phyloP scores from a whole-genome alignment of 2,329 filamentous ascomycete species.

The Iodosphaeria phyllophila region DNA sequence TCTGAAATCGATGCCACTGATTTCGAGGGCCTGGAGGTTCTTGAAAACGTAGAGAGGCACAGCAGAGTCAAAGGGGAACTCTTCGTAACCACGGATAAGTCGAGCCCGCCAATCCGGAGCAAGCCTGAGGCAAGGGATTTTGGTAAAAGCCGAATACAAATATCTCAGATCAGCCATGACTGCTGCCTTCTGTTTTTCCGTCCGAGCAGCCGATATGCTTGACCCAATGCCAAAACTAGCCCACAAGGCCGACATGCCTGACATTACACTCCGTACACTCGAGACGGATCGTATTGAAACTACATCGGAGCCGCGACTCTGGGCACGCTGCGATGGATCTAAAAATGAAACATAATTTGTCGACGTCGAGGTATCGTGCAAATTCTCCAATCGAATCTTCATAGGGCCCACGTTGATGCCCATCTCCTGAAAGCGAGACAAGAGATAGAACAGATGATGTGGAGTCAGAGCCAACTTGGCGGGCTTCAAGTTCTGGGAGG shows the following conservation, averaged over 20 bases:
- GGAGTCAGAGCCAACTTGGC: conserved; percentile 84
- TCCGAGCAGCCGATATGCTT: conserved; percentile 62
- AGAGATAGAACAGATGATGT: conserved; percentile 90
- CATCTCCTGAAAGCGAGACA: conserved; percentile 88
- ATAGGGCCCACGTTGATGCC: conserved; percentile 83
- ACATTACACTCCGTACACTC: conserved; percentile 93
- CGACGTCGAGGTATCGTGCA: conserved; percentile 71
- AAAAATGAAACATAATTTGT: conserved; percentile 94
- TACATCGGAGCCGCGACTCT: conserved; percentile 62
- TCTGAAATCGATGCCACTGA: conserved; percentile 88
- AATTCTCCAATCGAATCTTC: conserved; percentile 88
- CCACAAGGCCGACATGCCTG: conserved; percentile 88
- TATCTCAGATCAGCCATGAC: conserved; percentile 82
- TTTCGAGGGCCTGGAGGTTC: conserved; percentile 83
- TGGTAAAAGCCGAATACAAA: conserved; percentile 94
- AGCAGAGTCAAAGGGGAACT: conserved; percentile 94
- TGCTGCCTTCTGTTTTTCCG: conserved; percentile 76
- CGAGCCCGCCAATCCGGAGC: conserved; percentile 86
- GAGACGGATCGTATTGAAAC: conserved; percentile 91
- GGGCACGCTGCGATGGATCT: conserved; percentile 62
- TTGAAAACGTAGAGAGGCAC: conserved; percentile 96
- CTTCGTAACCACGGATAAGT: conserved; percentile 83
- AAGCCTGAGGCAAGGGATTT: conserved; percentile 80
- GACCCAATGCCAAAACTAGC: conserved; percentile 69
- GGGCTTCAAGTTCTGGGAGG: conserved; percentile 70